Evolutionary conservation across 1,284 basidiomycete species (phyloP).

Genomic region (Ganoderma lucidum): DNA sequence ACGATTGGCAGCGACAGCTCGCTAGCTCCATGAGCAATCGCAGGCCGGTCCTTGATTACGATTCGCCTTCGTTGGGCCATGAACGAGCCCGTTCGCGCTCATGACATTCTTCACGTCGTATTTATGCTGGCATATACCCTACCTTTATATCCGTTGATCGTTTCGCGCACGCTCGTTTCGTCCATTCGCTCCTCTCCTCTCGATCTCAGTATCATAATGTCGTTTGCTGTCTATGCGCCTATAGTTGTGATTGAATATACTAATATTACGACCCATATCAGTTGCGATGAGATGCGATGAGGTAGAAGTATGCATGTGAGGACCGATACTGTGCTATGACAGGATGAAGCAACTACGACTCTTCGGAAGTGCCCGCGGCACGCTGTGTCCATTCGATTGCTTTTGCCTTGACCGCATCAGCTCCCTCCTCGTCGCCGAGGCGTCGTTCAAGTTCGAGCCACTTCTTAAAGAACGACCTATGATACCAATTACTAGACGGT

Average conservation of each 20-base stretch:
- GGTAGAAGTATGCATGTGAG: not conserved
- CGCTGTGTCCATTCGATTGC: slow-evolving; percentile 89
- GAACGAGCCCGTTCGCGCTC: slow-evolving; percentile 73
- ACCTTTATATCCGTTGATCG: slow-evolving; percentile 38
- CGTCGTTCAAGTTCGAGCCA: slow-evolving; percentile 92
- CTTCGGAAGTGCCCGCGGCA: slow-evolving; percentile 41
- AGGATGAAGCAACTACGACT: slow-evolving; percentile 34
- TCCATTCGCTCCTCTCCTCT: slow-evolving; percentile 50
- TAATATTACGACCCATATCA: slow-evolving; percentile 27
- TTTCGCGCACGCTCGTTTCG: slow-evolving; percentile 57
- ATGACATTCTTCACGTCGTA: slow-evolving; percentile 52
- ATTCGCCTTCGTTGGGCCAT: slow-evolving; percentile 53
- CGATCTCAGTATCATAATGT: slow-evolving; percentile 48
- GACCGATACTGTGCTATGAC: slow-evolving; percentile 33
- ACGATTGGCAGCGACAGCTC: slow-evolving; percentile 84
- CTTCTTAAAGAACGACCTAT: slow-evolving; percentile 94
- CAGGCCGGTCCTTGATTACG: slow-evolving; percentile 75
- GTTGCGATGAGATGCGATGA: slow-evolving; percentile 5
- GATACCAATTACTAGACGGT: slow-evolving; percentile 12
- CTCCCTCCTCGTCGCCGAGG: slow-evolving; percentile 89
- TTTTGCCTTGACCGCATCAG: slow-evolving; percentile 83
- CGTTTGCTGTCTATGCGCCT: slow-evolving; percentile 40
- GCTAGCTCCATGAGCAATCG: slow-evolving; percentile 78
- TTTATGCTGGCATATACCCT: slow-evolving; percentile 45
- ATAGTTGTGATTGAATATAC: slow-evolving; percentile 37